A percentile compares a stretch with the other conserved stretches of the same genome.
Conservation (phyloP, 2,329 filamentous ascomycete species). For the Pseudocercospora fuligena region DNA sequence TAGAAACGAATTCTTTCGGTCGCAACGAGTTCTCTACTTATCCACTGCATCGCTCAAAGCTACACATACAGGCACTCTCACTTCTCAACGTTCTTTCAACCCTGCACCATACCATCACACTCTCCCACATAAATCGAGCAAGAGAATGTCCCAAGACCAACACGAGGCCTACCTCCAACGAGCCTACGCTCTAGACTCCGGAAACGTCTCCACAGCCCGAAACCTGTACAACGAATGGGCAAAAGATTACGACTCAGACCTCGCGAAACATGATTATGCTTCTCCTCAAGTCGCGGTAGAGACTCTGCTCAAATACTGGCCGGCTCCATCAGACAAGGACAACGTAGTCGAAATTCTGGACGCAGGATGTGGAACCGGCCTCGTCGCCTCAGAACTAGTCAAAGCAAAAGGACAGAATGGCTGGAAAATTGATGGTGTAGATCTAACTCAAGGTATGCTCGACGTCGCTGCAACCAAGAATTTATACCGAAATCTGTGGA, state of each 20-base stretch:
- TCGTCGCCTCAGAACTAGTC: conserved; percentile 17
- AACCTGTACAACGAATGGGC: conserved; percentile 29
- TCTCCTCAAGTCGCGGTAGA: conserved; percentile 20
- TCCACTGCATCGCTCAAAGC: background rate
- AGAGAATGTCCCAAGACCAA: background rate
- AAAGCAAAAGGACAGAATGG: background rate
- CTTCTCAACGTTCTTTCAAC: background rate
- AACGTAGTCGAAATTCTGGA: conserved; percentile 19
- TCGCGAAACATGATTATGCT: conserved; percentile 15
- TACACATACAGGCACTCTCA: background rate
- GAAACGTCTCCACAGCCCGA: conserved; percentile 7
- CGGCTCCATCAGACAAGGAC: background rate
- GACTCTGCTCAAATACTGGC: conserved; percentile 4
- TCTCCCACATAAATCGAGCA: too few species aligned
- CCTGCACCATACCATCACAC: background rate
- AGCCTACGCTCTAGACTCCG: conserved; percentile 20
- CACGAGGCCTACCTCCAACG: conserved; percentile 19
- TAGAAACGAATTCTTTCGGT: background rate
- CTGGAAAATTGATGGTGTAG: conserved; percentile 24
- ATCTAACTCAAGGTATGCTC: conserved; percentile 24
- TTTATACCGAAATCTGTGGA: conserved; percentile 22
- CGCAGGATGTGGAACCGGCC: conserved; percentile 26
- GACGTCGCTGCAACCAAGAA: conserved; percentile 14
- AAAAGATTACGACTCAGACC: conserved; percentile 20
- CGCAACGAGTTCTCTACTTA: background rate